Conservation (phyloP, 352 stramenopile species). For the Phytophthora vignae region DNA sequence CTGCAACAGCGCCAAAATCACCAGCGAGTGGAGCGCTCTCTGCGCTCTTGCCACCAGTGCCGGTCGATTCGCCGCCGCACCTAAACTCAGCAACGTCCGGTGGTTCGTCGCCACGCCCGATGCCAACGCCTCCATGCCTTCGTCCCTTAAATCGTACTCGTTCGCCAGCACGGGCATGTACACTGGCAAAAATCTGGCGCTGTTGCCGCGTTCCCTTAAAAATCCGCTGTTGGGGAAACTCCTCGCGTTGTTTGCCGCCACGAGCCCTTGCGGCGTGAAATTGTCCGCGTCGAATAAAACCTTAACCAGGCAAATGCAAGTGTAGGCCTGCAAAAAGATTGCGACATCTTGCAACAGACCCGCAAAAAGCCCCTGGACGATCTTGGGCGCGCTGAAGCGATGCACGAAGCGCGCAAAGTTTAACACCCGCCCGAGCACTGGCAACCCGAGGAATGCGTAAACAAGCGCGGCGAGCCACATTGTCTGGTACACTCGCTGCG, state of each 20-base stretch:
- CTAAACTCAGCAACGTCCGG: constrained; percentile 57
- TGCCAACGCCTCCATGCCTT: constrained; percentile 38
- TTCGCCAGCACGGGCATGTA: constrained; percentile 69
- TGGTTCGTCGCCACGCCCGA: constrained; percentile 46
- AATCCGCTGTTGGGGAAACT: constrained; percentile 47
- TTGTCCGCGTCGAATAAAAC: constrained; percentile 54
- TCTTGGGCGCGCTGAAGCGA: constrained; percentile 53
- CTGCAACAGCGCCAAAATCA: constrained; percentile 55
- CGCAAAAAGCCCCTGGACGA: constrained; percentile 55
- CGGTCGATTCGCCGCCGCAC: constrained; percentile 28
- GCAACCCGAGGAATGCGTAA: constrained; percentile 72
- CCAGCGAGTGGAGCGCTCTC: constrained; percentile 28
- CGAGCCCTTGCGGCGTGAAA: constrained; percentile 22
- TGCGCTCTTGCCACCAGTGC: constrained; percentile 30
- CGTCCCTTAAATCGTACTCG: constrained; percentile 57
- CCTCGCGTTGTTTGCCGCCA: constrained; percentile 22
- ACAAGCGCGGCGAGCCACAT: constrained; percentile 74
- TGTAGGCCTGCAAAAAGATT: constrained; percentile 69
- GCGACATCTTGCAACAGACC: constrained; percentile 68
- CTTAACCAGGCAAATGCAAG: constrained; percentile 75
- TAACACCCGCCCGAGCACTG: constrained; percentile 66
- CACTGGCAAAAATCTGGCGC: constrained; percentile 51
- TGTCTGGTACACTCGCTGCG: constrained; percentile 61
- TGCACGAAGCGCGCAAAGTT: constrained; percentile 70
- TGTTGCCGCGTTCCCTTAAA: constrained; percentile 37